phyloP scores from a whole-genome alignment of 129 eudicot genomes.

The Cynara cardunculus region DNA sequence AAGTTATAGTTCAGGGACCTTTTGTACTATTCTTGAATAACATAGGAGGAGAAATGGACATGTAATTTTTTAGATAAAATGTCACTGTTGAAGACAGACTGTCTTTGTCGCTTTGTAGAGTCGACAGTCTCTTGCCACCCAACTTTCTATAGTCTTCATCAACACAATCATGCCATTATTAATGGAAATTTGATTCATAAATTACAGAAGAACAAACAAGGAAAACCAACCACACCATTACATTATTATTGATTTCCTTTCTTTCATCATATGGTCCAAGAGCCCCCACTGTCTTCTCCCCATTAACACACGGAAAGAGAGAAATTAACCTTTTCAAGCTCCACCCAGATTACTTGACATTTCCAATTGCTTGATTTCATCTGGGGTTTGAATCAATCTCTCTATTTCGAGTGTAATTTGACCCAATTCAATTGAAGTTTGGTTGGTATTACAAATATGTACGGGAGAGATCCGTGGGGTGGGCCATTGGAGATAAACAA shows the following conservation, averaged over 20 bases:
- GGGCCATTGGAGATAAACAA: slow-evolving; percentile 75
- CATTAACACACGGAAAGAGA: slow-evolving; percentile 2
- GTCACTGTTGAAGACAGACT: slow-evolving; percentile 38
- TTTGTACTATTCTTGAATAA: background rate
- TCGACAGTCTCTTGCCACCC: slow-evolving; percentile 41
- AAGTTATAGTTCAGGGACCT: background rate
- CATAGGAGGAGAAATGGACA: background rate
- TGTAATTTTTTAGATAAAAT: background rate
- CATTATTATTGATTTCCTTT: slow-evolving; percentile 11
- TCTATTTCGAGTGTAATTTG: background rate
- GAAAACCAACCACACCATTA: slow-evolving; percentile 24
- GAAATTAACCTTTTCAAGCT: background rate
- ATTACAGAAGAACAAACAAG: background rate
- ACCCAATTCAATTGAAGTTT: background rate
- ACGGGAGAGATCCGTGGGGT: slow-evolving; percentile 90
- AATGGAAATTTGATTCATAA: background rate
- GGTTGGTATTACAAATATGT: slow-evolving; percentile 28
- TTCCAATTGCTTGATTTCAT: slow-evolving; percentile 10
- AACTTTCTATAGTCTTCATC: slow-evolving; percentile 14
- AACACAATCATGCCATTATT: slow-evolving; percentile 6
- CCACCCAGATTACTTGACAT: slow-evolving; percentile 19
- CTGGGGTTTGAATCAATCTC: slow-evolving; percentile 4
- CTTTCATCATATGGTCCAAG: background rate
- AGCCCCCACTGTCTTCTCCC: slow-evolving; percentile 16
- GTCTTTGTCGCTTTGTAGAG: slow-evolving; percentile 45